Percentiles rank a stretch among this genome's conserved stretches.
Evolutionary conservation across 2,329 filamentous ascomycete species (phyloP).

Genomic region (Aspergillus aculeatinus): DNA sequence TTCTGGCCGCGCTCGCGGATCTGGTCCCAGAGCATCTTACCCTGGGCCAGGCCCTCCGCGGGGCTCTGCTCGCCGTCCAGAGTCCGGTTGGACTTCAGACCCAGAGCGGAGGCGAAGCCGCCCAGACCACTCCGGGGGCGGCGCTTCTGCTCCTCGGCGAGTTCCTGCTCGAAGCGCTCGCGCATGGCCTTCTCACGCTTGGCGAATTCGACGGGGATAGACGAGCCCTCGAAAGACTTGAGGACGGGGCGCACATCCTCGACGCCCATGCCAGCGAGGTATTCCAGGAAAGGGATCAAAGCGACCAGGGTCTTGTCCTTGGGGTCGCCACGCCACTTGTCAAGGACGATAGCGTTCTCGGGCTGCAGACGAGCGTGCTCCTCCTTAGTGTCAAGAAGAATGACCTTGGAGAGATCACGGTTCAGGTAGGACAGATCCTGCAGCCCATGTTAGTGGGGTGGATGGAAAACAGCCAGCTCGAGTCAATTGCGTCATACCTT

Average conservation of each 20-base stretch:
- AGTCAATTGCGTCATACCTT: slow-evolving; percentile 61
- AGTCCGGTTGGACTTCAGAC: slow-evolving; percentile 68
- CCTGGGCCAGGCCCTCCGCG: slow-evolving; percentile 77
- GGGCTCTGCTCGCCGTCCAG: slow-evolving; percentile 67
- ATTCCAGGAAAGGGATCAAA: slow-evolving; percentile 95
- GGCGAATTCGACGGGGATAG: slow-evolving; percentile 88
- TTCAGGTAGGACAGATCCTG: slow-evolving; percentile 97
- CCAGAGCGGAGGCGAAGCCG: slow-evolving; percentile 69
- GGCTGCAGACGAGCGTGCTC: slow-evolving; percentile 83
- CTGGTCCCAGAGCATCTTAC: slow-evolving; percentile 96
- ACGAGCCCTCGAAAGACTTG: slow-evolving; percentile 82
- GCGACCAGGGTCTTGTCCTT: slow-evolving; percentile 83
- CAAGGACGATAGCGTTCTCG: slow-evolving; percentile 91
- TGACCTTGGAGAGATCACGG: slow-evolving; percentile 90
- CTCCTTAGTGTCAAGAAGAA: slow-evolving; percentile 85
- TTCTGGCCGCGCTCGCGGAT: slow-evolving; percentile 87
- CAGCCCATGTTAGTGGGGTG: slow-evolving; percentile 16
- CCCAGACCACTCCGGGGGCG: slow-evolving; percentile 61
- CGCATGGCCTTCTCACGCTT: slow-evolving; percentile 82
- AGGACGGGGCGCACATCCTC: slow-evolving; percentile 82
- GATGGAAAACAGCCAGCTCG: not conserved
- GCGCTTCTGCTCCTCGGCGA: slow-evolving; percentile 67
- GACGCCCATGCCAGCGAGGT: slow-evolving; percentile 90
- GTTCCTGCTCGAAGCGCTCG: slow-evolving; percentile 77
- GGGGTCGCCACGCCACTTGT: slow-evolving; percentile 82